A percentile compares a stretch with the other conserved stretches of the same genome.
Evolutionary conservation across 768 basidiomycete genomes (phyloP).

Genomic region (Trametes gibbosa): DNA sequence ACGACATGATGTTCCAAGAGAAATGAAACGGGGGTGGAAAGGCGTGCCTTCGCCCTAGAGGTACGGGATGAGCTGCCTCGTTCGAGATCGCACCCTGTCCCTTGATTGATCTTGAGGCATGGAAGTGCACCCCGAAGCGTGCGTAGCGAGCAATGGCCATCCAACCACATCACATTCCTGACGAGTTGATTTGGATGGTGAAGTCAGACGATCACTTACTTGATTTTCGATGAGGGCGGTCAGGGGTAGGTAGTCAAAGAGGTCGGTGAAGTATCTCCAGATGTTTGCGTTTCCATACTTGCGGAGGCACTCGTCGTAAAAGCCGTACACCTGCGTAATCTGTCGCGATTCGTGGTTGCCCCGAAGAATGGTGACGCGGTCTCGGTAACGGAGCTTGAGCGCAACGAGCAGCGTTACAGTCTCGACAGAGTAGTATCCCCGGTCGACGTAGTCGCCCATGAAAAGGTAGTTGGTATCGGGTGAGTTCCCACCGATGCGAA

Average conservation of each 20-base stretch:
- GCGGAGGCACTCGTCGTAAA: conserved; percentile 98
- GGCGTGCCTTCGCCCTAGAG: neutral
- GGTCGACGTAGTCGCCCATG: conserved; percentile 99
- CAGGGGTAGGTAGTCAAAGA: conserved; percentile 96
- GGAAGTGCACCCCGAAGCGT: no score
- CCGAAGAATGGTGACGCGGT: conserved; percentile 95
- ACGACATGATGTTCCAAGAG: neutral
- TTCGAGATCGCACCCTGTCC: neutral
- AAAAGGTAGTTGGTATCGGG: conserved; percentile 99
- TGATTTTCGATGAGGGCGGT: conserved; percentile 99
- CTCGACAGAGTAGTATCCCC: conserved; percentile 99
- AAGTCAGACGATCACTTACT: conserved; percentile 52
- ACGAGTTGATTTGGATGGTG: no score
- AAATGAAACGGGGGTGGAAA: no score
- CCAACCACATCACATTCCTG: neutral
- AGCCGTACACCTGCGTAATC: conserved; percentile 99
- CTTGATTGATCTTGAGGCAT: no score
- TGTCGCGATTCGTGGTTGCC: conserved; percentile 99
- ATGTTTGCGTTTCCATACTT: conserved; percentile 99
- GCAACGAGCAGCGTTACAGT: conserved; percentile 97
- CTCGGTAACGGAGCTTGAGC: conserved; percentile 95
- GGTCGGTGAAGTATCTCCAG: conserved; percentile 98
- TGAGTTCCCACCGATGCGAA: conserved; percentile 97
- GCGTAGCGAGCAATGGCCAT: conserved; percentile 2
- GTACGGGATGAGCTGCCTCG: neutral